These are phyloP conservation scores for Camillea tinctor DNA, from an alignment of 2,329 filamentous ascomycete genomes.

Conservation along the genomic window DNA sequence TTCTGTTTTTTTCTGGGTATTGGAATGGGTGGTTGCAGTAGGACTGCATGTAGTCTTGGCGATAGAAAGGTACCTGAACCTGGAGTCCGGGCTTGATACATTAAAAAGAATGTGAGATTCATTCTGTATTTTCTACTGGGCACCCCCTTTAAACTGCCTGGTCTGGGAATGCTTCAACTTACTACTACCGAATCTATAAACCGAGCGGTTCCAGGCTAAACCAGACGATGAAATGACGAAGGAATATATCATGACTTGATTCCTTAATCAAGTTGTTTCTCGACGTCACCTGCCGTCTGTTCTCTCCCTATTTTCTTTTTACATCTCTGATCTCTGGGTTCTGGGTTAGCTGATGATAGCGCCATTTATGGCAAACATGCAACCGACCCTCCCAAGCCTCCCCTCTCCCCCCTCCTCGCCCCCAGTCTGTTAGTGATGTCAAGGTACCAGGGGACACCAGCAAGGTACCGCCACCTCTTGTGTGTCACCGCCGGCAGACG, in stretches of 20 bases:
- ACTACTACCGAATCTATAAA: background rate
- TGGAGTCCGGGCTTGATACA: background rate
- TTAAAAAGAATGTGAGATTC: background rate
- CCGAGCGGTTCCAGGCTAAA: background rate
- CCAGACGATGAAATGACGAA: background rate
- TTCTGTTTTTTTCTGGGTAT: background rate
- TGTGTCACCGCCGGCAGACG: constrained; percentile 1
- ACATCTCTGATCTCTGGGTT: too few relatives aligned
- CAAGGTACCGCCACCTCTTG: constrained; percentile 13
- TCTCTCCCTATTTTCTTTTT: background rate
- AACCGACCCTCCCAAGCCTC: background rate
- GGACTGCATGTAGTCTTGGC: background rate
- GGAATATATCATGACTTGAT: background rate
- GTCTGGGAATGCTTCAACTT: background rate
- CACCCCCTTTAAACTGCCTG: background rate
- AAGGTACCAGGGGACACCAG: constrained; percentile 17
- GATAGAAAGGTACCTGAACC: background rate
- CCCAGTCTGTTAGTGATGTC: background rate
- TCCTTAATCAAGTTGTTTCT: background rate
- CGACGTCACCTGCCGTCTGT: background rate
- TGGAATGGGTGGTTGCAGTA: background rate
- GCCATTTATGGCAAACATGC: background rate
- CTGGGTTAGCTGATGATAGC: constrained; percentile 4
- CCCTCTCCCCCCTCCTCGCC: constrained; percentile 4
- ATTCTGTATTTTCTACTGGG: background rate